Percentiles rank a stretch among this genome's conserved stretches.
Conservation (phyloP, 371 early-diverging fungal genomes). For the Rhizomucor miehei region DNA sequence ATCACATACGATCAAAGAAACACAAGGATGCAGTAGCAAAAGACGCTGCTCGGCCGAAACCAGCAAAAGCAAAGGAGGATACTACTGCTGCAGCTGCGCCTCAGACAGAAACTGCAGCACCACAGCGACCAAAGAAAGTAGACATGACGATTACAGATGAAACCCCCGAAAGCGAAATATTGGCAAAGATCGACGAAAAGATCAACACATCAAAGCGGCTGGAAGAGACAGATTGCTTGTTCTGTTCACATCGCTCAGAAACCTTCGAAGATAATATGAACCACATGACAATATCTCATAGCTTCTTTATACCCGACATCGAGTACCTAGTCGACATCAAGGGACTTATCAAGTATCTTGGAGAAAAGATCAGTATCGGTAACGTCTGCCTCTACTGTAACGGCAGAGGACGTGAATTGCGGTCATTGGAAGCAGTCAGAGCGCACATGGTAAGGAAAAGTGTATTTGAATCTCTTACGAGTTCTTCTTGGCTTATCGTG, state of each 20-base stretch:
- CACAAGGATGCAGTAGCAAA: conserved; percentile 79
- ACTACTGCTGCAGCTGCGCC: conserved; percentile 19
- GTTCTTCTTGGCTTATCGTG: too few relatives aligned
- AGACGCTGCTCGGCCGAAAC: conserved; percentile 17
- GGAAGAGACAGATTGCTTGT: conserved; percentile 74
- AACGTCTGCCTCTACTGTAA: conserved; percentile 96
- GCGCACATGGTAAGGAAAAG: conserved; percentile 79
- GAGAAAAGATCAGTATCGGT: conserved; percentile 90
- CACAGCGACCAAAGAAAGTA: conserved; percentile 37
- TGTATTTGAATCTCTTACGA: too few relatives aligned
- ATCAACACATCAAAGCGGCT: conserved; percentile 64
- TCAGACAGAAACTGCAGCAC: conserved; percentile 24
- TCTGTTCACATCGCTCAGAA: conserved; percentile 67
- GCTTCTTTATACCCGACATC: conserved; percentile 95
- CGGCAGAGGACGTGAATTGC: conserved; percentile 81
- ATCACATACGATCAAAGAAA: conserved; percentile 88
- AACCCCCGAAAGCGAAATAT: conserved; percentile 42
- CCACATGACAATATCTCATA: conserved; percentile 90
- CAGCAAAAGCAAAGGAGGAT: conserved; percentile 2
- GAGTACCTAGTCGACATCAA: conserved; percentile 87
- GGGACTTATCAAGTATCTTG: conserved; percentile 88
- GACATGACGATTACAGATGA: conserved; percentile 55
- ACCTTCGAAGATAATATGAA: conserved; percentile 81
- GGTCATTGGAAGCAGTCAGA: conserved; percentile 88
- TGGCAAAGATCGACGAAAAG: conserved; percentile 71